phyloP scores from a whole-genome alignment of 176 grass and related monocot species.

The Poa pratensis region DNA sequence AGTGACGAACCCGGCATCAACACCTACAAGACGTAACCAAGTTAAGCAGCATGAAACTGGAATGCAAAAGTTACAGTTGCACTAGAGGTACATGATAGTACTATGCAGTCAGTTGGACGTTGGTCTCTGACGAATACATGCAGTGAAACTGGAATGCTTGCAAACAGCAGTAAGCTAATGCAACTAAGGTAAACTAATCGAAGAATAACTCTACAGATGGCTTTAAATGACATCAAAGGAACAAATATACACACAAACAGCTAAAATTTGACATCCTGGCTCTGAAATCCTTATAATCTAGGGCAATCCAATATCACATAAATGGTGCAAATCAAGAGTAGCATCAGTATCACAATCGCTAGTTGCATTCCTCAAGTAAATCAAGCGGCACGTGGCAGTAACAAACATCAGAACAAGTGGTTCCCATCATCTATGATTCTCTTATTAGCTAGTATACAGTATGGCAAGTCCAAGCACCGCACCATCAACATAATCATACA shows the following conservation, averaged over 20 bases:
- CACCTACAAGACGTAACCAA: slow-evolving; percentile 33
- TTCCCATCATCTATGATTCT: not conserved
- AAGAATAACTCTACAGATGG: not conserved
- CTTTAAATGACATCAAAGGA: not conserved
- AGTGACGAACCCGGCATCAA: slow-evolving; percentile 89
- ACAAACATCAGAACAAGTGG: not conserved
- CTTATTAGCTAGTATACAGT: too few species aligned
- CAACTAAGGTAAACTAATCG: not conserved
- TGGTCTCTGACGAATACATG: not conserved
- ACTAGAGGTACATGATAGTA: not conserved
- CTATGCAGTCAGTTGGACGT: not conserved
- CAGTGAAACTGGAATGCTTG: not conserved
- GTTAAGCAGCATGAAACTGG: slow-evolving; percentile 10
- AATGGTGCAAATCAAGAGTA: not conserved
- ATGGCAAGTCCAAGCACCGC: not conserved
- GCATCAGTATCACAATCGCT: not conserved
- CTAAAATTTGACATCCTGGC: not conserved
- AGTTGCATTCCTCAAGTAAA: not conserved
- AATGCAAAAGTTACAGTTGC: not conserved
- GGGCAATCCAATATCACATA: not conserved
- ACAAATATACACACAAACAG: not conserved
- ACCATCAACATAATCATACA: not conserved
- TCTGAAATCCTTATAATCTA: not conserved
- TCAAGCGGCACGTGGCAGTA: not conserved
- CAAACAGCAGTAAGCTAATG: not conserved